Conservation (phyloP, 495 filamentous ascomycete genomes). For the Patellaria atrata region DNA sequence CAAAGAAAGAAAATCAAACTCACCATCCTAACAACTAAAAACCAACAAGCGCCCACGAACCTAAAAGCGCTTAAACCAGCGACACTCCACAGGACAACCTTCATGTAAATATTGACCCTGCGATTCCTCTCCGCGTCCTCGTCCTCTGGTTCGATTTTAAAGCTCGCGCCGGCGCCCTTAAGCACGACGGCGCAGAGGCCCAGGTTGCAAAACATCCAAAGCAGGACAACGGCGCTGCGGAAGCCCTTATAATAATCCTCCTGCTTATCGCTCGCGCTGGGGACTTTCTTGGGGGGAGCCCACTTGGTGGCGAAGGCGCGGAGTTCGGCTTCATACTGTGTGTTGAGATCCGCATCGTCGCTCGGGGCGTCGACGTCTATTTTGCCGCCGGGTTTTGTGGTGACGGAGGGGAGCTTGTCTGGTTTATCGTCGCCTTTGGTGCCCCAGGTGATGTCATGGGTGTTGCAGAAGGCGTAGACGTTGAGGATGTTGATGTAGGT, state of each 20-base stretch:
- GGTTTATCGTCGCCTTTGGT: conserved; percentile 90
- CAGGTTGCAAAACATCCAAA: conserved; percentile 96
- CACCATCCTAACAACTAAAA: conserved; percentile 83
- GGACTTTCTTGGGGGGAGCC: conserved; percentile 45
- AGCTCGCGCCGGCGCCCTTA: conserved; percentile 63
- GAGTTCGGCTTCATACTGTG: conserved; percentile 83
- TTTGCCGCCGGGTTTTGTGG: conserved; percentile 77
- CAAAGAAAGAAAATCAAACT: conserved; percentile 27
- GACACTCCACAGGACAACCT: conserved; percentile 82
- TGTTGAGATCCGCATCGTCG: conserved; percentile 75
- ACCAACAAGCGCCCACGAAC: conserved; percentile 88
- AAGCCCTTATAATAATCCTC: conserved; percentile 99
- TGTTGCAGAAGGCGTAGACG: conserved; percentile 97
- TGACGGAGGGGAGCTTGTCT: conserved; percentile 66
- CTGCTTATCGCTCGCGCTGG: conserved; percentile 61
- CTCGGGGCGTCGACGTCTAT: conserved; percentile 86
- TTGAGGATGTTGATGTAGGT: conserved; percentile 96
- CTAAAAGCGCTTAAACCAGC: conserved; percentile 77
- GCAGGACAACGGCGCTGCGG: conserved; percentile 74
- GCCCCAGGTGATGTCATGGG: conserved; percentile 94
- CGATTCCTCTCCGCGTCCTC: conserved; percentile 28
- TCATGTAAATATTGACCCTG: conserved; percentile 66
- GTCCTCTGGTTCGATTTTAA: conserved; percentile 33
- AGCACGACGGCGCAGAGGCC: conserved; percentile 78
- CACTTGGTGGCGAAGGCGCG: conserved; percentile 53